A percentile compares a stretch with the other conserved stretches of the same genome.
Evolutionary conservation across 345 rosid species (phyloP).

Genomic region (Cardamine chenopodiifolia): DNA sequence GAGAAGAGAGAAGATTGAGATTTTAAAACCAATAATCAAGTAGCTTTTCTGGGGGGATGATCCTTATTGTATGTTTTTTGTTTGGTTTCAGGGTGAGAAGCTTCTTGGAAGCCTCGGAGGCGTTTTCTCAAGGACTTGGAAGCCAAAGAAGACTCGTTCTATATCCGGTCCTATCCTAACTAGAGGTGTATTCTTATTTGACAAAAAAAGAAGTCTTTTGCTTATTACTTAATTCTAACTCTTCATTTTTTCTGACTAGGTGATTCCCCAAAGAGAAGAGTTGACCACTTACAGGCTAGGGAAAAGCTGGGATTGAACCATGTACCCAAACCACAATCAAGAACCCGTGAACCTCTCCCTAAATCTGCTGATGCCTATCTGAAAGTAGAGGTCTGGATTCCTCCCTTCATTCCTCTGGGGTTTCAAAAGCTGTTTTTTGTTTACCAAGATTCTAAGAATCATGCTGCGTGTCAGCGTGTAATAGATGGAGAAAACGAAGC

Average conservation of each 20-base stretch:
- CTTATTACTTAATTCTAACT: constrained; percentile 6
- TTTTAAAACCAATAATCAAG: background rate
- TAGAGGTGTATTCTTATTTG: constrained; percentile 50
- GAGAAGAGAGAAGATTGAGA: constrained; percentile 2
- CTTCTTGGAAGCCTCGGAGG: constrained; percentile 91
- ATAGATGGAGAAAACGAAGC: constrained; percentile 80
- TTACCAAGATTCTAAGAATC: background rate
- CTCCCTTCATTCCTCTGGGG: background rate
- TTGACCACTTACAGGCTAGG: constrained; percentile 61
- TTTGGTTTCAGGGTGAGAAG: constrained; percentile 84
- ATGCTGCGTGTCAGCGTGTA: constrained; percentile 3
- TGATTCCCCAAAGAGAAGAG: constrained; percentile 51
- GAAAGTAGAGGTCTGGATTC: constrained; percentile 71
- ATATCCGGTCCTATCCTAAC: constrained; percentile 69
- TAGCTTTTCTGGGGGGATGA: background rate
- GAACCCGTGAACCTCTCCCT: constrained; percentile 42
- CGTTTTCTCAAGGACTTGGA: constrained; percentile 84
- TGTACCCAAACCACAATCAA: constrained; percentile 48
- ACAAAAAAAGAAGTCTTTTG: background rate
- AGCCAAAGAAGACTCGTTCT: constrained; percentile 74
- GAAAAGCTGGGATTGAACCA: constrained; percentile 76
- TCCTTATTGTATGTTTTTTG: constrained; percentile 8
- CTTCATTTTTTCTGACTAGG: constrained; percentile 1
- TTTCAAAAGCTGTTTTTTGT: background rate
- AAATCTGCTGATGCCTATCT: constrained; percentile 63